Evolutionary conservation across 2,329 filamentous ascomycete genomes (phyloP).

Genomic region (Pseudodiploospora longispora): DNA sequence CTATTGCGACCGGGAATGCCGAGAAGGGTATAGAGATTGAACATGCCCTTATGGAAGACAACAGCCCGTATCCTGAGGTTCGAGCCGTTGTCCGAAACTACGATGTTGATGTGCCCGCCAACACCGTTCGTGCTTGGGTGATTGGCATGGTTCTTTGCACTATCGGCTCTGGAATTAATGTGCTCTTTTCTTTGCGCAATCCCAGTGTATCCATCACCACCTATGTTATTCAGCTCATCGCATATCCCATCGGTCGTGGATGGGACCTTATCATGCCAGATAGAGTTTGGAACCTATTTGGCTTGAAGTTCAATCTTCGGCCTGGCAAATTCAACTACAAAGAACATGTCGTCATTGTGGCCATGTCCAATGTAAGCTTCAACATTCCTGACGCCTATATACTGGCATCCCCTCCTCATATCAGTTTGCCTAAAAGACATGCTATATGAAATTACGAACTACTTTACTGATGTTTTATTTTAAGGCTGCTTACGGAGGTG

Average conservation of each 20-base stretch:
- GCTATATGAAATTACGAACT: background rate
- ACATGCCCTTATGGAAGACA: slow-evolving; percentile 51
- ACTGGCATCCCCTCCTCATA: background rate
- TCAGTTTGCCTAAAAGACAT: too few relatives aligned
- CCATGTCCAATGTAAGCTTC: slow-evolving; percentile 52
- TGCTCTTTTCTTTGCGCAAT: slow-evolving; percentile 52
- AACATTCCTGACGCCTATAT: background rate
- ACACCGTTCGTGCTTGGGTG: slow-evolving; percentile 56
- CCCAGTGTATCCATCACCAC: slow-evolving; percentile 52
- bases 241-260: slow-evolving; percentile 48
- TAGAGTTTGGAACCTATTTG: slow-evolving; percentile 41
- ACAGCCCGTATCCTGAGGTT: slow-evolving; percentile 61
- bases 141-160: slow-evolving; percentile 55
- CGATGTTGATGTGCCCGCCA: slow-evolving; percentile 56
- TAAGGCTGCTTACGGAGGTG: slow-evolving; percentile 49
- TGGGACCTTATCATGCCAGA: slow-evolving; percentile 50
- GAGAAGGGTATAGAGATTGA: slow-evolving; percentile 50
- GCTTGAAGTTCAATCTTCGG: slow-evolving; percentile 47
- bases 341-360: slow-evolving; percentile 53
- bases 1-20: slow-evolving; percentile 44
- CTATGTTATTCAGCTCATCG: slow-evolving; percentile 54
- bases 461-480: slow-evolving; percentile 11
- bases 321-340: slow-evolving; percentile 54
- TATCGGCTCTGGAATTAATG: slow-evolving; percentile 53
- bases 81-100: slow-evolving; percentile 57